Percentiles rank a stretch among this genome's conserved stretches.
Evolutionary conservation across 2,329 filamentous ascomycete species (phyloP).

Genomic region (Emmonsiellopsis sp.): DNA sequence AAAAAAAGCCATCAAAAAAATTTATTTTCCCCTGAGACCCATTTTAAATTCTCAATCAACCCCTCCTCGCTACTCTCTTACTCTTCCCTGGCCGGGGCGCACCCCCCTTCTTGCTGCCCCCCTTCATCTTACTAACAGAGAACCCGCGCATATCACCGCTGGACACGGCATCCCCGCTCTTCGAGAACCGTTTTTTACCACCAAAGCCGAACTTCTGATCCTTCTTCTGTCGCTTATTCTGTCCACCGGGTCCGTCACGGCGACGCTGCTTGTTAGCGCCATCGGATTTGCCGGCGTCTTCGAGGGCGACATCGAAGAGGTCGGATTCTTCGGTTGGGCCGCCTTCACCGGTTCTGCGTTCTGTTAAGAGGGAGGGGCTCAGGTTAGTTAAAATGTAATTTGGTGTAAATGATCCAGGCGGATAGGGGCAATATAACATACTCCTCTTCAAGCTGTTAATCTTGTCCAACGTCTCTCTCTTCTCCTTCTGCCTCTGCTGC

Average conservation of each 20-base stretch:
- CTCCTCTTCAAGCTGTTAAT: conserved; percentile 92
- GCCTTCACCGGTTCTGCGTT: conserved; percentile 63
- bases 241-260: conserved; percentile 32
- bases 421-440: conserved; percentile 41
- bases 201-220: conserved; percentile 91
- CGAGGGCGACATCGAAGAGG: conserved; percentile 83
- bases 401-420: not conserved
- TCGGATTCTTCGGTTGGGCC: conserved; percentile 67
- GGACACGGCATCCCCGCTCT: conserved; percentile 81
- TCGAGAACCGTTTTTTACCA: conserved; percentile 84
- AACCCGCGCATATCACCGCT: conserved; percentile 74
- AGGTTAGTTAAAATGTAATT: conserved; percentile 15
- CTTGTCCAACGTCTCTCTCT: conserved; percentile 89
- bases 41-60: conserved; percentile 2
- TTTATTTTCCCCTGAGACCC: not conserved
- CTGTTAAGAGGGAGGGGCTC: conserved; percentile 38
- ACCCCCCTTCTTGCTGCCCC: conserved; percentile 21
- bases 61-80: conserved; percentile 30
- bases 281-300: conserved; percentile 53
- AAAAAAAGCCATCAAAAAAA: not conserved
- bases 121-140: conserved; percentile 79
- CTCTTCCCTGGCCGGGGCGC: conserved; percentile 44
- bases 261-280: conserved; percentile 36
- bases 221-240: conserved; percentile 78
- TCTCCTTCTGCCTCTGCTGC: conserved; percentile 86